Conservation (phyloP, 176 grass and related monocot genomes). For the Ensete ventricosum region DNA sequence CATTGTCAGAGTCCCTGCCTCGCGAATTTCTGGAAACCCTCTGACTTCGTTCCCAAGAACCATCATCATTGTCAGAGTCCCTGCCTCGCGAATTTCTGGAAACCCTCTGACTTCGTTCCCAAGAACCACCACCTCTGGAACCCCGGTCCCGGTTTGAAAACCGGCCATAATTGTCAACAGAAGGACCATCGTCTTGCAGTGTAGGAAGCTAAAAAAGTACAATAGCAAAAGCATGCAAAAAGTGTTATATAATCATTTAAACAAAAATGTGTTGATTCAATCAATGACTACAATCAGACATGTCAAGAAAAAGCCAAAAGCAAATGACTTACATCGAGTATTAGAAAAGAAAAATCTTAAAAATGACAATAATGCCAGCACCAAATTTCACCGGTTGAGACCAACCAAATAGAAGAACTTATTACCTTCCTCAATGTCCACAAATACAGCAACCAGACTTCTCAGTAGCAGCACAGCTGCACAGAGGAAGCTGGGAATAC, state of each 20-base stretch:
- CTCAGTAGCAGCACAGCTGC: too few species aligned
- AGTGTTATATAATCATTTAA: neutral
- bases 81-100: slow-evolving; percentile 40
- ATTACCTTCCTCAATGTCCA: too few species aligned
- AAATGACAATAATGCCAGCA: too few species aligned
- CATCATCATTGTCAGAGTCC: slow-evolving; percentile 31
- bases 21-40: slow-evolving; percentile 39
- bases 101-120: slow-evolving; percentile 30
- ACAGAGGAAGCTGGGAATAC: too few species aligned
- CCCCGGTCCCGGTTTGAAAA: slow-evolving; percentile 53
- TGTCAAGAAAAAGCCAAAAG: neutral
- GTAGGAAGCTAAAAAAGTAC: slow-evolving; percentile 57
- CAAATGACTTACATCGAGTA: too few species aligned
- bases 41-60: slow-evolving; percentile 34
- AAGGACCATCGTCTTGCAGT: slow-evolving; percentile 85
- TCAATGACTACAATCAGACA: neutral
- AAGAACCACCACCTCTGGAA: slow-evolving; percentile 31
- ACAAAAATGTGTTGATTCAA: neutral
- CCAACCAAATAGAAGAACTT: too few species aligned
- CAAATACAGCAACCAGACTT: too few species aligned
- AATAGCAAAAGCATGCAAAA: neutral
- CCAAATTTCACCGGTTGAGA: too few species aligned
- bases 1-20: slow-evolving; percentile 38
- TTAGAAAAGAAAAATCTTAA: too few species aligned
- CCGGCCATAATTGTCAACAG: slow-evolving; percentile 58